Percentiles rank a stretch among this genome's conserved stretches.
Conservation (phyloP, 176 grass and related monocot species). For the Triticum monococcum region DNA sequence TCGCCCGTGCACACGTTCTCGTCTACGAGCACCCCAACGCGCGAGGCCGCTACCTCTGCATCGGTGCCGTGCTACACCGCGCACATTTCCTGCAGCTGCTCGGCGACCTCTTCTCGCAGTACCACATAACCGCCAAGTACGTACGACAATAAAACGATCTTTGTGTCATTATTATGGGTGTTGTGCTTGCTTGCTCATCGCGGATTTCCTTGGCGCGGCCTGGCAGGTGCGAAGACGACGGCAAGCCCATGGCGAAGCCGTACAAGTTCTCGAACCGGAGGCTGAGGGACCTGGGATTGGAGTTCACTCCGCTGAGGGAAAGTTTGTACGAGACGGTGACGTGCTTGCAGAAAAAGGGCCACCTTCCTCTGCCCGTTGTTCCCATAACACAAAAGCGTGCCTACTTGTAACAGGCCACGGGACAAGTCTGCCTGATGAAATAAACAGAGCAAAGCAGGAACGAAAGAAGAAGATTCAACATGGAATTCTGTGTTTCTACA, state of each 20-base stretch:
- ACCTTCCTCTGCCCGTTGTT: conserved; percentile 26
- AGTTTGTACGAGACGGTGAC: conserved; percentile 29
- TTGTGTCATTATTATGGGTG: too few species aligned
- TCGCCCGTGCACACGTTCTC: too few species aligned
- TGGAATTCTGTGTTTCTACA: too few species aligned
- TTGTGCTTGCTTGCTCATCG: neutral
- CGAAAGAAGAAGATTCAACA: neutral
- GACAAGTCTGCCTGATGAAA: neutral
- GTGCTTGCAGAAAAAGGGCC: conserved; percentile 30
- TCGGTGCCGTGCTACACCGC: too few species aligned
- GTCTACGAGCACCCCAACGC: too few species aligned
- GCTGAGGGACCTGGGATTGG: conserved; percentile 34
- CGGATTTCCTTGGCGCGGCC: neutral
- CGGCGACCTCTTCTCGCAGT: too few species aligned
- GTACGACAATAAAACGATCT: too few species aligned
- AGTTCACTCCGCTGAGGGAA: conserved; percentile 38
- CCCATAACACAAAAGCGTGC: neutral
- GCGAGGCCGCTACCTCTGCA: too few species aligned
- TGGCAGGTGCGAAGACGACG: conserved; percentile 38
- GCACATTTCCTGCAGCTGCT: too few species aligned
- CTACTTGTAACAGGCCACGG: neutral
- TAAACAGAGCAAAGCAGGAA: neutral
- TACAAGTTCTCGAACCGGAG: conserved; percentile 46
- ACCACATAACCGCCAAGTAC: too few species aligned
- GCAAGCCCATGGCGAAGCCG: conserved; percentile 18